Evolutionary conservation across 2,329 filamentous ascomycete species (phyloP), one percentile per base, ranked within the genome.

Genomic region (Zarea fungicola): DNA sequence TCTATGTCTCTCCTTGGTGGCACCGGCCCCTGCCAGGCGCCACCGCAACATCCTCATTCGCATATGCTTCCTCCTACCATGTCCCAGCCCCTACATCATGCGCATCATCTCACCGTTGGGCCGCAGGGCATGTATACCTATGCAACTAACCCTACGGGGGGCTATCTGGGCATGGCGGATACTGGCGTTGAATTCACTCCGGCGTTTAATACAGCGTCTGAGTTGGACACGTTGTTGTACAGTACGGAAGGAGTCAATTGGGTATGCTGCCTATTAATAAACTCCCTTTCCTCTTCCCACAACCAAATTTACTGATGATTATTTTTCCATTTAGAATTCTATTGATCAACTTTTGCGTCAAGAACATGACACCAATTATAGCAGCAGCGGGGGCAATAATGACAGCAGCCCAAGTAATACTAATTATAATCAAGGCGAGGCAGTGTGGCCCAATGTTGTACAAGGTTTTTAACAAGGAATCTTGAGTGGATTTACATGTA

Each of bases 161-260:
- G 13, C 29, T 42, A 36, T 31, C 48, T 59, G 62, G 45, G 58
- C 62, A 31, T 58, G 23, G 18, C 19, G 9, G 40, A 14, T 5
- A 21, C 49, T 10, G 28, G 44, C 3, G 42, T 28, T 9, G 21
- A 56, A 7, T 56, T 54, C 28, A 35, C 58, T 0, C 51, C 63
- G 6, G 58, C 63, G 10, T 65, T 65, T 35, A 54, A 64, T 43
- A 64, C 69, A 40, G 50, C 61, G 16, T 56, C 62, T n/a, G 60
- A 65, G 6, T 50, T 72, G 5, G 69, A 73, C 18, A 63, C 55
- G 45, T 62, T 71, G 22, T 56, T 72, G 29, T 62, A 59, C 29
- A 58, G 60, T 31, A 55, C 59, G 1, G 62, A 62, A 19, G 56
- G 61, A 14, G 57, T 71, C 32, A 68, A 74, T 49, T 74, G 70